Conservation (phyloP, 2,329 filamentous ascomycete species). For the Cladosporium velox region DNA sequence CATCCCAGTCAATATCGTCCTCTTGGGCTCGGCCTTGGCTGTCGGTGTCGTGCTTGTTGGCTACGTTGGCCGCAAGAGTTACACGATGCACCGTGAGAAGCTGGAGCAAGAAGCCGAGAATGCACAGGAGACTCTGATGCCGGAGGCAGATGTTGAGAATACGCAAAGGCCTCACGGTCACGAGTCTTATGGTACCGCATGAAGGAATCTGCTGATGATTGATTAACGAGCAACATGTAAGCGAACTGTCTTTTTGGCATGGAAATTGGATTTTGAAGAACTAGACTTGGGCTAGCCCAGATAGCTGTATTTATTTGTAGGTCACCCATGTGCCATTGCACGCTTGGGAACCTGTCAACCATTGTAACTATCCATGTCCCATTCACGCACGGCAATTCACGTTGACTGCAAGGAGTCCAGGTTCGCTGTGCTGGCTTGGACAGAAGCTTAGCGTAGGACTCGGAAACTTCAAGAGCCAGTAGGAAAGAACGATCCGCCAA, state of each 20-base stretch:
- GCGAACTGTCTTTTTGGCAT: neutral
- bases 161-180: slow-evolving; percentile 34
- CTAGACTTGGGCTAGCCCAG: neutral
- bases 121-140: slow-evolving; percentile 43
- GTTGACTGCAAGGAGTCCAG: neutral
- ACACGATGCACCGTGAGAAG: slow-evolving; percentile 44
- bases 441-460: neutral
- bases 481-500: neutral
- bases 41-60: slow-evolving; percentile 67
- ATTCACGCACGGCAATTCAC: neutral
- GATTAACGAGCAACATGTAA: neutral
- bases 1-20: slow-evolving; percentile 71
- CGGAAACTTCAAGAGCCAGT: neutral
- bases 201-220: neutral
- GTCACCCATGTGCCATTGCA: neutral
- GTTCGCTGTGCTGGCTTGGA: neutral
- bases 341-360: neutral
- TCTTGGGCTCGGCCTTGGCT: slow-evolving; percentile 62
- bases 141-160: slow-evolving; percentile 33
- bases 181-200: slow-evolving; percentile 34
- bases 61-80: slow-evolving; percentile 62
- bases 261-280: neutral
- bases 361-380: neutral
- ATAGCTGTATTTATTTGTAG: neutral
- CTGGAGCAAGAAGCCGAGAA: slow-evolving; percentile 49